Evolutionary conservation across 2,329 filamentous ascomycete species (phyloP).

Genomic region (Zymoseptoria crescenta): DNA sequence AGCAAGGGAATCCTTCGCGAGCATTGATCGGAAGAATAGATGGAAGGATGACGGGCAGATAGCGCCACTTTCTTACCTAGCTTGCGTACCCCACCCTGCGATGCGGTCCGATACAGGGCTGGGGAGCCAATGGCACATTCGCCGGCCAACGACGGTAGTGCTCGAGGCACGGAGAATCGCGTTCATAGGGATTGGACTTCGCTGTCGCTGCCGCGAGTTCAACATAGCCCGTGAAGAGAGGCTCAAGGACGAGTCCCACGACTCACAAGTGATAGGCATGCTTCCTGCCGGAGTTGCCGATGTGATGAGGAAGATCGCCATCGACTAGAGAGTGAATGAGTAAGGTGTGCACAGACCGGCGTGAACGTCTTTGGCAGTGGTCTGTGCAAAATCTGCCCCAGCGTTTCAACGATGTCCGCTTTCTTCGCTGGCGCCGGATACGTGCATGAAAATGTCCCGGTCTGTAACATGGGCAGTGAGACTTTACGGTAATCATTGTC

Average conservation of each 20-base stretch:
- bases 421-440: not conserved
- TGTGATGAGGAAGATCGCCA: not conserved
- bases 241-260: not conserved
- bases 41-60: slow-evolving; percentile 15
- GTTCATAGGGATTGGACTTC: not conserved
- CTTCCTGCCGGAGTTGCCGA: not conserved
- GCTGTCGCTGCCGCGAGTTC: not conserved
- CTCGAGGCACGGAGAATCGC: slow-evolving; percentile 9
- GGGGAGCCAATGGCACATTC: slow-evolving; percentile 7
- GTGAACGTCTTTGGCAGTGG: not conserved
- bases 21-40: not conserved
- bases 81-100: slow-evolving; percentile 4
- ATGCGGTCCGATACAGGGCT: slow-evolving; percentile 13
- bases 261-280: not conserved
- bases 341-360: not conserved
- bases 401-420: not conserved
- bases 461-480: not conserved
- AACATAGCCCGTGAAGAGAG: not conserved
- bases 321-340: not conserved
- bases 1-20: slow-evolving; percentile 3
- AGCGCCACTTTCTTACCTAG: slow-evolving; percentile 3
- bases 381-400: not conserved
- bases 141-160: slow-evolving; percentile 3
- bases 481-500: not conserved
- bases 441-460: not conserved